Evolutionary conservation across 2,329 filamentous ascomycete genomes (phyloP), one percentile per base, ranked within the genome.

Genomic region (Thelonectria blattea): DNA sequence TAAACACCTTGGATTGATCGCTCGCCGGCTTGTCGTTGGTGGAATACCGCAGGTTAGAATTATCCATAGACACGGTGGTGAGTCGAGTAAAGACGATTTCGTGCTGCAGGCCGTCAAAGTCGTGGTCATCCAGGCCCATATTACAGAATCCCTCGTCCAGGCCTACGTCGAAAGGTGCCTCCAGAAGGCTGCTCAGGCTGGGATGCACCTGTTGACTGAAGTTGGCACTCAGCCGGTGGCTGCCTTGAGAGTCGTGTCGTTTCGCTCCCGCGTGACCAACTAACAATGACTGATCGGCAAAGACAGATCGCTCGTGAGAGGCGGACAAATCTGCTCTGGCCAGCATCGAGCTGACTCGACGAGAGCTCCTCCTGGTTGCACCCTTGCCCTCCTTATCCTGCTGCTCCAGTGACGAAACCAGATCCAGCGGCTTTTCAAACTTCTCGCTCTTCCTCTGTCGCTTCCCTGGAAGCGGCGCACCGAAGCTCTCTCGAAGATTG

Each of bases 281-380:
- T 9, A 77, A 71, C 3, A 74, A 81, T 65, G 73, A 76, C 73
- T 83, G 85, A 50, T 97, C 93, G 27, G 88, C 85, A 72, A 96
- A 96, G n/a, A 88, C 85, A 1, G 88, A 83, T 69, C 91, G 85
- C 67, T 96, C 93, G 65, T 94, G 91, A 15, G 90, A 95, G 10
- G 91, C 89, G 0, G 92, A 94, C 18, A 97, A 80, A 72, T 97
- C 94, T 32, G 91, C 91, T 69, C 94, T 85, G 15, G 93, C 93
- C 54, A 97, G 82, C 77, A 97, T 85, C 15, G 94, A 98, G 78
- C 95, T 99, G 24, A 98, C 90, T 52, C 95, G 87, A 45, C 95
- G 87, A 17, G 87, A 89, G 62, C 86, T 86, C 60, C 86, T 81
- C 52, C 86, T 79, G 0, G 82, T 83, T 12, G 81, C 80, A 15